phyloP scores from a whole-genome alignment of 2,329 filamentous ascomycete species.

The Amauroascus verrucosus region DNA sequence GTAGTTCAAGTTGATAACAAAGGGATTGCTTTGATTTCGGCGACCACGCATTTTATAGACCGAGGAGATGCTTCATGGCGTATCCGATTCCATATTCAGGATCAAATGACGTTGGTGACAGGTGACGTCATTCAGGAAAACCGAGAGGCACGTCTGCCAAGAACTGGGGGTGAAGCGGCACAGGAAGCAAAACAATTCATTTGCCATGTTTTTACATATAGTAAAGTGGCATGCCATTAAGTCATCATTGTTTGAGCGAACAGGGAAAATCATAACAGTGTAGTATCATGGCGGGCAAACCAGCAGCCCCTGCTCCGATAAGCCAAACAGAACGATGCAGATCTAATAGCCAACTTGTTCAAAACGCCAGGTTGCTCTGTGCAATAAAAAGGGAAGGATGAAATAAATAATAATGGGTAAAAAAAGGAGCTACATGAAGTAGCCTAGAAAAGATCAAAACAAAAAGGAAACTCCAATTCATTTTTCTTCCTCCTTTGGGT shows the following conservation, averaged over 20 bases:
- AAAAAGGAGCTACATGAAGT: neutral
- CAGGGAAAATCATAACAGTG: neutral
- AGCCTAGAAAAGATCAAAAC: neutral
- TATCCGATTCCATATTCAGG: neutral
- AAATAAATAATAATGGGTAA: neutral
- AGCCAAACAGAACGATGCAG: neutral
- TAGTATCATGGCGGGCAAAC: neutral
- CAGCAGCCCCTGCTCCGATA: neutral
- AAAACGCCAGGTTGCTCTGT: no score
- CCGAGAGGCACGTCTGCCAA: neutral
- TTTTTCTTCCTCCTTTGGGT: conserved; percentile 8
- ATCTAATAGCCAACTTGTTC: no score
- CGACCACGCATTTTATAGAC: no score
- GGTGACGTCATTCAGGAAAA: conserved; percentile 3
- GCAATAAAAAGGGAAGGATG: no score
- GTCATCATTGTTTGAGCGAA: neutral
- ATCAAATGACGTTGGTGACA: neutral
- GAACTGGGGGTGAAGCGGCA: no score
- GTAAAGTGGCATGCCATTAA: neutral
- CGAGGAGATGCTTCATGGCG: no score
- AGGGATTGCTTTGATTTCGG: no score
- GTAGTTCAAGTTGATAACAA: no score
- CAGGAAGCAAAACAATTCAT: neutral
- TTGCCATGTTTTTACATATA: neutral
- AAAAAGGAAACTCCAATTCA: neutral